Conservation (phyloP, 2,329 filamentous ascomycete genomes). For the Phyllosticta capitalensis region DNA sequence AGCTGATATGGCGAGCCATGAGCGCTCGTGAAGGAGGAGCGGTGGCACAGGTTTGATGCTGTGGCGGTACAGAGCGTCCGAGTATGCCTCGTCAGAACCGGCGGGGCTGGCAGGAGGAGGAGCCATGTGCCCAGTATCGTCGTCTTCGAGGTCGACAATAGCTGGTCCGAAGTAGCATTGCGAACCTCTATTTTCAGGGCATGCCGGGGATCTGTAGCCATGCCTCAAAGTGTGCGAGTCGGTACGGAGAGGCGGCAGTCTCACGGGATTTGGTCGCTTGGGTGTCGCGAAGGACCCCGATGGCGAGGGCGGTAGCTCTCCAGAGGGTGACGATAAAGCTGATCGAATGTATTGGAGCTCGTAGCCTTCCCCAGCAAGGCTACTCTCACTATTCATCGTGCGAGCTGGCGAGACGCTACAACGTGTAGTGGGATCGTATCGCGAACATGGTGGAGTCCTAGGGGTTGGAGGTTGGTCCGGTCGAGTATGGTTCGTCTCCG, state of each 20-base stretch:
- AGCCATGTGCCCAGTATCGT: neutral
- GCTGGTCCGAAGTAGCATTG: neutral
- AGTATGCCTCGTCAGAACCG: neutral
- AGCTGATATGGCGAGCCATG: neutral
- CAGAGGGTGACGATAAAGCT: neutral
- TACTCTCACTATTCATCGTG: neutral
- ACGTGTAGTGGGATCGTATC: neutral
- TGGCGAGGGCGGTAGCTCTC: neutral
- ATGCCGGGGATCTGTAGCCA: neutral
- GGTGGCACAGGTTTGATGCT: neutral
- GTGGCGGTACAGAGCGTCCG: neutral
- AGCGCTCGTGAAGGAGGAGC: neutral
- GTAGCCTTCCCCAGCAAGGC: neutral
- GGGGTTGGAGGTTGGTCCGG: neutral
- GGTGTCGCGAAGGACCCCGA: neutral
- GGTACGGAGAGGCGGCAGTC: neutral
- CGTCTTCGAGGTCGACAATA: neutral
- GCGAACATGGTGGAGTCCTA: neutral
- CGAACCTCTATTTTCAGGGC: neutral
- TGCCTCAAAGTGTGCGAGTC: neutral
- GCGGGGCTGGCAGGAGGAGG: neutral
- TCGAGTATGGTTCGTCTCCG: neutral
- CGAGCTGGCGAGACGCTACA: neutral
- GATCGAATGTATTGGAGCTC: neutral
- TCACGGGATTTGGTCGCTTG: neutral